Base-by-base conservation (phyloP, 75 land plant species). In the Selaginella tamariscina region DNA sequence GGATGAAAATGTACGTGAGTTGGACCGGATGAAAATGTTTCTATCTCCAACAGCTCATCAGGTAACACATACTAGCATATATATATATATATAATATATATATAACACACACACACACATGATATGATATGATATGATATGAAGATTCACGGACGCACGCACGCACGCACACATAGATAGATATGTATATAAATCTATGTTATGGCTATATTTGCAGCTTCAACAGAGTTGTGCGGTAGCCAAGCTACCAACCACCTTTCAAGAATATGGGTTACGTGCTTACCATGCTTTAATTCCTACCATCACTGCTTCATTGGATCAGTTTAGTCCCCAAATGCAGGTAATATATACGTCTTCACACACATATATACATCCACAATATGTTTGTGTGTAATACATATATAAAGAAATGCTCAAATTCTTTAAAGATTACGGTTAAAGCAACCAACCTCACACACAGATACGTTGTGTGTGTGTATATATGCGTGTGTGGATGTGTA, bases 151-250 rank as follows among this genome's bases (percentile, higher is more conserved):
- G n/a, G n/a, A n/a, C n/a, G n/a, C n/a, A n/a, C n/a, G n/a, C n/a
- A 49, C 11, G 54, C 20, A 13, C 54, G 20, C 54, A 13, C 20
- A 49, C 54, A 49, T 20, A 49, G 18, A 49, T 13, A 13, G 11
- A 13, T 20, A 49, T 13, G 54, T 20, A 49, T 13, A 49, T 20
- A 49, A 49, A 49, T 49, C 20, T 18, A 56, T 56, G 60, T 56
- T n/a, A 27, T 55, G 32, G 13, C 21, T 66, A 27, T 33, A 55
- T 39, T 32, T 65, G 33, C 74, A 76, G 78, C 69, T 76, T n/a
- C 74, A 76, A 29, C 78, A 76, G 33, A 71, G 75, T 56, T 76
- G 78, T 66, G 78, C 78, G 30, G 63, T 76, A 30, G 69, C 30
- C 1, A 71, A 56, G 55, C 56, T 76, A 24, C 74, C 75, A 1